Conservation (phyloP, 768 basidiomycete species). For the Lentinula sp. region DNA sequence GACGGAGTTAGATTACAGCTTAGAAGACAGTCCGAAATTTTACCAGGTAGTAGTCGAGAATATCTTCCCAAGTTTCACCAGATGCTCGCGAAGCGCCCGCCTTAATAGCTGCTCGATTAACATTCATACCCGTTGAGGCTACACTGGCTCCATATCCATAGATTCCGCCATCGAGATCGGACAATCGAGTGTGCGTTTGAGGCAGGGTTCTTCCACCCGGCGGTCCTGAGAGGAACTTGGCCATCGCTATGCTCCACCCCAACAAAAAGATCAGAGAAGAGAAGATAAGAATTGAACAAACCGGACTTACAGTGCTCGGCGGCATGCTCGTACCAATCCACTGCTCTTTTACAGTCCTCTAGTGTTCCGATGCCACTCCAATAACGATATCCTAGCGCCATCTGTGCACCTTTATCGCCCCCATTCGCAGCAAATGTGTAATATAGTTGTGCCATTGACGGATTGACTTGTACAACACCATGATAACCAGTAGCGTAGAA, state of each 20-base stretch:
- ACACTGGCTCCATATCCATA: slow-evolving; percentile 94
- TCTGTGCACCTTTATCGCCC: slow-evolving; percentile 81
- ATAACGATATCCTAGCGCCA: slow-evolving; percentile 90
- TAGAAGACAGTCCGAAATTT: background rate
- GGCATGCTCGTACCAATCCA: slow-evolving; percentile 86
- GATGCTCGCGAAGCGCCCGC: slow-evolving; percentile 79
- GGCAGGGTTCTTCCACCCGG: slow-evolving; percentile 88
- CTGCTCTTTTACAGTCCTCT: slow-evolving; percentile 79
- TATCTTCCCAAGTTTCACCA: slow-evolving; percentile 92
- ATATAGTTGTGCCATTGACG: slow-evolving; percentile 82
- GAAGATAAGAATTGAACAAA: background rate
- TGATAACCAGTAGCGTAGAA: slow-evolving; percentile 85
- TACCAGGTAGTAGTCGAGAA: slow-evolving; percentile 88
- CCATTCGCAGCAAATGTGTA: slow-evolving; percentile 93
- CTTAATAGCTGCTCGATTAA: slow-evolving; percentile 69
- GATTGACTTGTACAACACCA: slow-evolving; percentile 54
- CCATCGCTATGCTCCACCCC: slow-evolving; percentile 53
- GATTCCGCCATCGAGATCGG: slow-evolving; percentile 88
- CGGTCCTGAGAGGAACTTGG: slow-evolving; percentile 75
- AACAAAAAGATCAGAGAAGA: background rate
- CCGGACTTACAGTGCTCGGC: slow-evolving; percentile 67
- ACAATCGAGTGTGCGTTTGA: slow-evolving; percentile 72
- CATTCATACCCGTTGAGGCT: slow-evolving; percentile 78
- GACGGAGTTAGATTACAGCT: slow-evolving; percentile 3
- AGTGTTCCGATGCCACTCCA: slow-evolving; percentile 94